Conservation (phyloP, 768 basidiomycete genomes). For the Suillus plorans region DNA sequence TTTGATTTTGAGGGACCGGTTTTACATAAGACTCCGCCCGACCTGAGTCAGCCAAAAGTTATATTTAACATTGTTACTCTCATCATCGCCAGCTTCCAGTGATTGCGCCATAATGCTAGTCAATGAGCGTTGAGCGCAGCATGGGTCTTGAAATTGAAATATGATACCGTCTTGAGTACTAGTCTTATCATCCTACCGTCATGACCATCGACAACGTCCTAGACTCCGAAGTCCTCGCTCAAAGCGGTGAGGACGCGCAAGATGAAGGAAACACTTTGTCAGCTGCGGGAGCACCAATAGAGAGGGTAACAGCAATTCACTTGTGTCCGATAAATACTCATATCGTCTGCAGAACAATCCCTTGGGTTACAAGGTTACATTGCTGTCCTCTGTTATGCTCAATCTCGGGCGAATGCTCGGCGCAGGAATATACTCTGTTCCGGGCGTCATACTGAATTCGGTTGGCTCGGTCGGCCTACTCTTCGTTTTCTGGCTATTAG, state of each 20-base stretch:
- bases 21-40: too few relatives aligned
- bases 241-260: not conserved
- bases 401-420: conserved; percentile 8
- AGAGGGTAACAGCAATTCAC: conserved; percentile 1
- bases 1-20: too few relatives aligned
- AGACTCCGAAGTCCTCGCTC: not conserved
- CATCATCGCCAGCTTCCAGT: too few relatives aligned
- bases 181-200: not conserved
- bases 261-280: not conserved
- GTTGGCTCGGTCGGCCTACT: conserved; percentile 7
- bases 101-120: too few relatives aligned
- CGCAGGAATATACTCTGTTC: conserved; percentile 9
- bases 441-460: conserved; percentile 7
- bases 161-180: not conserved
- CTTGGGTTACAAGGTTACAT: conserved; percentile 7
- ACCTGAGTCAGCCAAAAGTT: too few relatives aligned
- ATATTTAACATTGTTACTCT: too few relatives aligned
- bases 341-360: conserved; percentile 4
- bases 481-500: conserved; percentile 4
- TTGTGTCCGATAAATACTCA: not conserved
- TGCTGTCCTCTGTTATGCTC: conserved; percentile 7
- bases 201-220: not conserved
- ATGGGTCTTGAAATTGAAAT: not conserved
- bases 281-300: conserved; percentile 5
- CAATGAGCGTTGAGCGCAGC: too few relatives aligned